These are phyloP conservation scores for Cyberlindnera euphorbiiphila DNA, from an alignment of 805 yeast genomes.

Conservation along the genomic window DNA sequence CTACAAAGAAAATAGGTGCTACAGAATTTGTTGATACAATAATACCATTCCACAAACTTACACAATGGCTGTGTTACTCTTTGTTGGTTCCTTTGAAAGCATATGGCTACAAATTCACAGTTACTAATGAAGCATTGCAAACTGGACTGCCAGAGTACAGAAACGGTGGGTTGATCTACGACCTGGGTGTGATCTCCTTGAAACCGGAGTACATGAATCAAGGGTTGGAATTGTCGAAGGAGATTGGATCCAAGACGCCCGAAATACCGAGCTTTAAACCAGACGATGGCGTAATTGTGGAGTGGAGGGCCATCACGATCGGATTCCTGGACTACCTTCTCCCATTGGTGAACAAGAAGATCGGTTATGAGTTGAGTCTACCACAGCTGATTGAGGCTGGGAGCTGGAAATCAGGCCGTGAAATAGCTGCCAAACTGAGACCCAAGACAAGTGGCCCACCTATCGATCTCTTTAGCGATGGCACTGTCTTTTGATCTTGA, in stretches of 20 bases:
- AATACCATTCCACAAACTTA: constrained; percentile 61
- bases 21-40: constrained; percentile 34
- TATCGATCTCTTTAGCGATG: constrained; percentile 57
- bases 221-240: constrained; percentile 37
- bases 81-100: constrained; percentile 47
- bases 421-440: constrained; percentile 49
- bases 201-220: constrained; percentile 37
- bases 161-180: constrained; percentile 62
- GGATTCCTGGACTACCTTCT: constrained; percentile 51
- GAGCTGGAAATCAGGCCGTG: constrained; percentile 63
- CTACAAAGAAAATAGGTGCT: constrained; percentile 26
- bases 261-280: constrained; percentile 49
- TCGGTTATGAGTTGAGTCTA: constrained; percentile 38
- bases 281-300: constrained; percentile 57
- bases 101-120: constrained; percentile 52
- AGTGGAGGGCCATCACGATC: constrained; percentile 63
- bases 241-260: constrained; percentile 26
- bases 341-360: constrained; percentile 45
- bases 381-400: constrained; percentile 69
- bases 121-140: constrained; percentile 69
- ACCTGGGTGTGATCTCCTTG: constrained; percentile 46
- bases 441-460: constrained; percentile 57
- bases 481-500: constrained; percentile 60
- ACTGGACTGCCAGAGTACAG: constrained; percentile 87
- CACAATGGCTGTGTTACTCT: constrained; percentile 67